A percentile compares a stretch with the other conserved stretches of the same genome.
Evolutionary conservation across 768 basidiomycete species (phyloP).

Genomic region (Podaxis mareebaensis): DNA sequence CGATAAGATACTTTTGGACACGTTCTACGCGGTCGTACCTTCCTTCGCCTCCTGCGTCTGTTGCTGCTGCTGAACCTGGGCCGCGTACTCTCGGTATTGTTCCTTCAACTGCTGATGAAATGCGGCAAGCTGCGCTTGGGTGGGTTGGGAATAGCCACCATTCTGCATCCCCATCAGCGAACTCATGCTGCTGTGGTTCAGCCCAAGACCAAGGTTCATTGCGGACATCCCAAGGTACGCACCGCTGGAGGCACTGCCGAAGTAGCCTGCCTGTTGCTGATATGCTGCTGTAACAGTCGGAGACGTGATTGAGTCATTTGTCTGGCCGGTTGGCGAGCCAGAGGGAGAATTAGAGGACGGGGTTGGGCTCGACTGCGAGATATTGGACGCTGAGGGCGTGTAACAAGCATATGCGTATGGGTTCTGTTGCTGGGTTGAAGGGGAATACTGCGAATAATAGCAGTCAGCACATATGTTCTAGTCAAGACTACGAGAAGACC

Average conservation of each 20-base stretch:
- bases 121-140: conserved; percentile 5
- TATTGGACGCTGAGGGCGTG: background rate
- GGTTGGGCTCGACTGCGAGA: background rate
- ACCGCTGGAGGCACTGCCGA: background rate
- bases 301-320: background rate
- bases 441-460: conserved; percentile 1
- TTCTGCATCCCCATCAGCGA: conserved; percentile 11
- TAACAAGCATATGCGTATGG: conserved; percentile 14
- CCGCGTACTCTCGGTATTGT: conserved; percentile 7
- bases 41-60: conserved; percentile 16
- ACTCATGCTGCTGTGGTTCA: background rate
- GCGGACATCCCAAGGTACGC: conserved; percentile 10
- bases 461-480: background rate
- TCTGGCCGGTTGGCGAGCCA: background rate
- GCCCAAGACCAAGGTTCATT: conserved; percentile 2
- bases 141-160: conserved; percentile 4
- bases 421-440: conserved; percentile 7
- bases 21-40: conserved; percentile 9
- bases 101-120: conserved; percentile 14
- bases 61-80: conserved; percentile 14
- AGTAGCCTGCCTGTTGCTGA: conserved; percentile 8
- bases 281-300: background rate
- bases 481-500: background rate
- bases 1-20: conserved; percentile 16
- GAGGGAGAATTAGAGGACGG: background rate